Evolutionary conservation across 306 rosid species (phyloP), one percentile per base, ranked within the genome.

Genomic region (Cajanus cajan): DNA sequence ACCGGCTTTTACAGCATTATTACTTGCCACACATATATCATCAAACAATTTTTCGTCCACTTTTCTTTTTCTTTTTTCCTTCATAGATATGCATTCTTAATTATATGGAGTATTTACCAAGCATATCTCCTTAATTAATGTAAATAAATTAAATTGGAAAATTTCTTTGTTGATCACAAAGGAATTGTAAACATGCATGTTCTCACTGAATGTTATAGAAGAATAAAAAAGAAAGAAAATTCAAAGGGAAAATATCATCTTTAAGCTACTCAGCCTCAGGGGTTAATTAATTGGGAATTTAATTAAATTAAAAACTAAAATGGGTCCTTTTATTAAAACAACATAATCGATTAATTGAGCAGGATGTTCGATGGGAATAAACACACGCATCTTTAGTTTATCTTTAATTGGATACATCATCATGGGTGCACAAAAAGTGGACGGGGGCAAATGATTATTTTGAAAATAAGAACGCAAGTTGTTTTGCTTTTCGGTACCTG

Each of bases 401-500:
- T 65, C 75, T 73, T 73, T 50, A 82, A 86, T 77, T 78, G 82
- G 82, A 76, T 72, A 55, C 85, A 72, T 82, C 71, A 64, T 70
- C 51, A 67, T 72, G 83, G 68, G 73, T 19, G 61, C 80, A 16
- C 70, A 36, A 80, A 83, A 83, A 48, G 83, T 73, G 21, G 72
- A 40, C 48, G n/a, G 4, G 73, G 58, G 40, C 82, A 77, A 83
- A 73, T 80, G 79, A 83, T 83, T 73, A 77, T 77, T 43, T 80
- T 80, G 82, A 80, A 80, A 86, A 80, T 78, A 78, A 77, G 73
- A 68, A 63, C 22, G 57, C 87, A 86, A 83, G 4, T 82, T 86
- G 80, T 74, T 81, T 70, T 70, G 50, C 80, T 75, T 86, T 63
- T 79, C 1, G 24, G 82, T 63, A 66, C 78, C 77, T 74, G 86